These are phyloP conservation scores for Pisolithus albus DNA, from an alignment of 768 basidiomycete genomes.

Conservation along the genomic window DNA sequence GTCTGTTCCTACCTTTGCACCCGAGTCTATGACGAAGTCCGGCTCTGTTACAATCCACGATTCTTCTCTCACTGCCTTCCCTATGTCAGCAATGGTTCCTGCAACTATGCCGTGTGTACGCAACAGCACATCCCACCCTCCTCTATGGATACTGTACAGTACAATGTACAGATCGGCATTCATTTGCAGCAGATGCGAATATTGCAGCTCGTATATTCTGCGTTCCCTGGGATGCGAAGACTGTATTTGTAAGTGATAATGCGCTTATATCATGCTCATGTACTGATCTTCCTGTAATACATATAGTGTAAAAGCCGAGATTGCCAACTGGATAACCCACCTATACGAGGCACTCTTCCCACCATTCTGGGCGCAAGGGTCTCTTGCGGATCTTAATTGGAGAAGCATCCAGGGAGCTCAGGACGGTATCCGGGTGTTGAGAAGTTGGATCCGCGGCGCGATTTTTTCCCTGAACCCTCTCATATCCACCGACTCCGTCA, in stretches of 20 bases:
- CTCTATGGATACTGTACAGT: slow-evolving; percentile 27
- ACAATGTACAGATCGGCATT: slow-evolving; percentile 36
- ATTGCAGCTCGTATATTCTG: slow-evolving; percentile 27
- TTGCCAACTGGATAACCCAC: slow-evolving; percentile 34
- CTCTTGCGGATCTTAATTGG: slow-evolving; percentile 29
- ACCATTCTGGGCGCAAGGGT: slow-evolving; percentile 40
- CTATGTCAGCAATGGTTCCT: slow-evolving; percentile 26
- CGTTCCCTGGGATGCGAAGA: not conserved
- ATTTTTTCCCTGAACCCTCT: slow-evolving; percentile 27
- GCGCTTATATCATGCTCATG: not conserved
- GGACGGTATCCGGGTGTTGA: slow-evolving; percentile 31
- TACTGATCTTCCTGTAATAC: not conserved
- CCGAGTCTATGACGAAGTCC: slow-evolving; percentile 28
- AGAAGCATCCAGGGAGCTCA: slow-evolving; percentile 34
- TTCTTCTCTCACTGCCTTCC: slow-evolving; percentile 37
- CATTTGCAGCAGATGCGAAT: slow-evolving; percentile 47
- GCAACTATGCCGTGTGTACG: slow-evolving; percentile 29
- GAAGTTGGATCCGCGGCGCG: slow-evolving; percentile 40
- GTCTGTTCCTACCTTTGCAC: slow-evolving; percentile 24
- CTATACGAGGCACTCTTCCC: slow-evolving; percentile 49
- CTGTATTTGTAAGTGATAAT: slow-evolving; percentile 5
- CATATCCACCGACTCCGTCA: slow-evolving; percentile 29
- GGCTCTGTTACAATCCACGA: slow-evolving; percentile 20
- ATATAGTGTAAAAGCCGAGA: not conserved
- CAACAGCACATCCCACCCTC: slow-evolving; percentile 29